Base-by-base conservation (phyloP, 225 moss, liverwort and hornwort genomes). In the Antitrichia curtipendula region DNA sequence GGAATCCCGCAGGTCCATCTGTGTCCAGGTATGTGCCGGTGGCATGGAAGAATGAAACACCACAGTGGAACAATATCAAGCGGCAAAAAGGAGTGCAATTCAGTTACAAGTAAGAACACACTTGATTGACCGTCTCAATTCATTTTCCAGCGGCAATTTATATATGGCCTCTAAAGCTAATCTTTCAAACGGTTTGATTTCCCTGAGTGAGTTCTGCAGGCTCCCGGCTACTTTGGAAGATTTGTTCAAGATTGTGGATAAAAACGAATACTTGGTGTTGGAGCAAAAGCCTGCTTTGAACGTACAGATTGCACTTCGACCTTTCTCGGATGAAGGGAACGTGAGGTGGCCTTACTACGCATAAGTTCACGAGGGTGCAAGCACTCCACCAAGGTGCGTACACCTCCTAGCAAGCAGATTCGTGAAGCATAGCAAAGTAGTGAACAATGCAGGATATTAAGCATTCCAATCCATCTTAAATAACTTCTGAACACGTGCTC, bases 341-440 rank as follows among this genome's bases (percentile, higher is more conserved):
- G 52, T 94, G 78, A 92, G 94, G 76, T 94, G 93, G 94, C 94
- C 95, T 2, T 94, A 94, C 69, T 88, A 93, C 86, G 92, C 94
- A 25, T 86, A 82, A 43, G 92, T 90, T 21, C 75, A 91, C 8
- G 89, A 90, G 54, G 69, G 7, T 38, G 20, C 36, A 79, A 40
- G 4, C 4, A 16, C 18, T 28, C 6, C 40, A 40, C 29, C 83
- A 69, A 83, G 54, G 83, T 83, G 40, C 15, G 69, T 14, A 21
- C 38, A 25, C 13, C 16, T 80, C 22, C 9, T 49, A 28, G 28
- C 25, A 10, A 22, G 61, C 13, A 34, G 13, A 62, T 15, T 16
- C 16, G 4, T 7, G 16, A 31, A 16, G 24, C n/a, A 24, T 16
- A n/a, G 24, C 24, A 54, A 47, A 24, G 7, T 19, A 47, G 20